These are phyloP conservation scores for Incumbomyces lentus DNA, from an alignment of 2,329 filamentous ascomycete genomes.

Conservation along the genomic window DNA sequence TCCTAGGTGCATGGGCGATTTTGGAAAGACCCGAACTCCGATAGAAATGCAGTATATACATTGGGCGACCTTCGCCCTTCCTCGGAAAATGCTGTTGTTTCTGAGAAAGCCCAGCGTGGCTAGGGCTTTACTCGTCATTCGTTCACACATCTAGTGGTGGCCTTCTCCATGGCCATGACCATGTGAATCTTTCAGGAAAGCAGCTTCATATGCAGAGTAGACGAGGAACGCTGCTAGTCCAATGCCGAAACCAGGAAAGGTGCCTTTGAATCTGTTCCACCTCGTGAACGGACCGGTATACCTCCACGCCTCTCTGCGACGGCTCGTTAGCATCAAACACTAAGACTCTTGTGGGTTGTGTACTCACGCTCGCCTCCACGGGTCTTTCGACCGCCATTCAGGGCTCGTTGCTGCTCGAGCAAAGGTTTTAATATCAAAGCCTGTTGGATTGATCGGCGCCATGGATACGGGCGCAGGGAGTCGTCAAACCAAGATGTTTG, in stretches of 20 bases:
- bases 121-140: neutral
- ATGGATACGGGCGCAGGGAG: neutral
- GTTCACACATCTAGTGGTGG: constrained; percentile 8
- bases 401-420: constrained; percentile 19
- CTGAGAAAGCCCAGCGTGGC: too few relatives aligned
- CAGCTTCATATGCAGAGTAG: constrained; percentile 82
- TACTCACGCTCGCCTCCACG: constrained; percentile 52
- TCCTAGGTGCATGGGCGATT: too few relatives aligned
- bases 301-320: constrained; percentile 78
- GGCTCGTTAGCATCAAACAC: neutral
- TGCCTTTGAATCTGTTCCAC: constrained; percentile 75
- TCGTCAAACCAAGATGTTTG: too few relatives aligned
- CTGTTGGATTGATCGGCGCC: constrained; percentile 58
- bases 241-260: constrained; percentile 85
- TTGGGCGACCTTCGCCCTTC: too few relatives aligned
- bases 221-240: constrained; percentile 80
- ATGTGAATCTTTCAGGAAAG: constrained; percentile 66
- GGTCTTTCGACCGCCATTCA: constrained; percentile 37
- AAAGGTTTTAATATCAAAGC: constrained; percentile 64
- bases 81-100: too few relatives aligned
- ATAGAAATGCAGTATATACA: too few relatives aligned
- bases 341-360: neutral
- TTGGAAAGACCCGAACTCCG: too few relatives aligned
- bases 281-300: constrained; percentile 82
- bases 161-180: constrained; percentile 45